Evolutionary conservation across 73 alveolate genomes (phyloP), one percentile per base, ranked within the genome.

Genomic region (Symbiodinium natans): DNA sequence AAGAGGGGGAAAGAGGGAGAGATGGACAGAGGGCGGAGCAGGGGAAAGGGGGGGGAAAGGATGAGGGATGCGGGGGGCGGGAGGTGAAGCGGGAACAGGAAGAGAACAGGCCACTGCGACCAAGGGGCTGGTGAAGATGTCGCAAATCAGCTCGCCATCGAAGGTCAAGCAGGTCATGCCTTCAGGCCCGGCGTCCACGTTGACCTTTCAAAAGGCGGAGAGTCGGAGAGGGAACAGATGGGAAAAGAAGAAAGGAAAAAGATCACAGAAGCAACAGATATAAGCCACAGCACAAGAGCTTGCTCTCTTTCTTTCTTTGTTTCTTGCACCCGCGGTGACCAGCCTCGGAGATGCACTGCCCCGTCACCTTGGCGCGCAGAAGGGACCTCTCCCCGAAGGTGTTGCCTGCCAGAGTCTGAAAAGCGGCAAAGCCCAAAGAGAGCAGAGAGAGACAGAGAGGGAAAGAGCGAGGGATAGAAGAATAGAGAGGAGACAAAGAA

Each of bases 271-370:
- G 27, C 75, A 56, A 56, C 5, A 56, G 27, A n/a, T n/a, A n/a
- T n/a, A n/a, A n/a, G n/a, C n/a, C n/a, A n/a, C n/a, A n/a, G n/a
- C 56, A 11, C 56, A 43, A 43, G 11, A 11, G 56, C 3, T 7
- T 29, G 23, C 71, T 52, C 7, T 8, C 27, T 13, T 15, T 13
- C 25, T 29, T 6, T 13, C 27, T 52, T n/a, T n/a, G n/a, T n/a
- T n/a, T n/a, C n/a, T 52, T 10, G 68, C 68, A 52, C 27, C 23
- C 27, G n/a, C n/a, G n/a, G n/a, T n/a, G n/a, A n/a, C 31, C 36
- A 6, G 42, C 95, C 95, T 88, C 95, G 15, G 95, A 88, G 29
- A 88, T 88, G 86, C 95, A 88, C 43, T 88, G 95, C 41, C 95
- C 95, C 6, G 95, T 88, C 11, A 77, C 71, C 71, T 88, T 88